These are phyloP conservation scores for Didymella glomerata DNA, from an alignment of 2,329 filamentous ascomycete species.

Conservation along the genomic window DNA sequence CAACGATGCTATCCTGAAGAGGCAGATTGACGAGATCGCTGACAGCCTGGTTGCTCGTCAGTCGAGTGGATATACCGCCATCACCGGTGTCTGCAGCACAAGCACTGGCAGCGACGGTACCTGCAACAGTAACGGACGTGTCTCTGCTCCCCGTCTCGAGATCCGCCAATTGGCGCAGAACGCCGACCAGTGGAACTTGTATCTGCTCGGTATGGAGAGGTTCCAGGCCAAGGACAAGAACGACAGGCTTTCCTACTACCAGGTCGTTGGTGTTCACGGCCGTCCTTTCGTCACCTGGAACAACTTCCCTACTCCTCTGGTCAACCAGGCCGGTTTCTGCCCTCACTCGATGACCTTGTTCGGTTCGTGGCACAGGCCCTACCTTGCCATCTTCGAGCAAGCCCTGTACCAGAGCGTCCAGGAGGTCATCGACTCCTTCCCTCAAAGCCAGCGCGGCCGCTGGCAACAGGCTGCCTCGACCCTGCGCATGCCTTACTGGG, in stretches of 20 bases:
- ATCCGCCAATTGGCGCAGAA: slow-evolving; percentile 71
- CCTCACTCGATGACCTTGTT: slow-evolving; percentile 79
- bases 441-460: slow-evolving; percentile 48
- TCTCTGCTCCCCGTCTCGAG: slow-evolving; percentile 64
- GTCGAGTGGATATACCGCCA: slow-evolving; percentile 32
- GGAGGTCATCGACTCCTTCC: slow-evolving; percentile 54
- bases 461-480: slow-evolving; percentile 53
- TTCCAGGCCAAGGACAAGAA: slow-evolving; percentile 73
- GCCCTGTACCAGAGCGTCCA: slow-evolving; percentile 52
- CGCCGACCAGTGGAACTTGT: slow-evolving; percentile 76
- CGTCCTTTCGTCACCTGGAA: slow-evolving; percentile 71
- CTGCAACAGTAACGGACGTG: slow-evolving; percentile 34
- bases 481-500: slow-evolving; percentile 59
- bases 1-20: slow-evolving; percentile 31
- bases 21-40: slow-evolving; percentile 37
- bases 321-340: slow-evolving; percentile 74
- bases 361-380: slow-evolving; percentile 84
- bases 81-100: slow-evolving; percentile 42
- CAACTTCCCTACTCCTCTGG: slow-evolving; percentile 46
- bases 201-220: slow-evolving; percentile 75
- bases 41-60: slow-evolving; percentile 37
- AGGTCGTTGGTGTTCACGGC: slow-evolving; percentile 82
- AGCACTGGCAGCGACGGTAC: slow-evolving; percentile 35
- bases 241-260: slow-evolving; percentile 76
- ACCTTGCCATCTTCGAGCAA: slow-evolving; percentile 70